A percentile compares a stretch with the other conserved stretches of the same genome.
Conservation (phyloP, 169 alveolate genomes). For the Cryptosporidium ubiquitum region DNA sequence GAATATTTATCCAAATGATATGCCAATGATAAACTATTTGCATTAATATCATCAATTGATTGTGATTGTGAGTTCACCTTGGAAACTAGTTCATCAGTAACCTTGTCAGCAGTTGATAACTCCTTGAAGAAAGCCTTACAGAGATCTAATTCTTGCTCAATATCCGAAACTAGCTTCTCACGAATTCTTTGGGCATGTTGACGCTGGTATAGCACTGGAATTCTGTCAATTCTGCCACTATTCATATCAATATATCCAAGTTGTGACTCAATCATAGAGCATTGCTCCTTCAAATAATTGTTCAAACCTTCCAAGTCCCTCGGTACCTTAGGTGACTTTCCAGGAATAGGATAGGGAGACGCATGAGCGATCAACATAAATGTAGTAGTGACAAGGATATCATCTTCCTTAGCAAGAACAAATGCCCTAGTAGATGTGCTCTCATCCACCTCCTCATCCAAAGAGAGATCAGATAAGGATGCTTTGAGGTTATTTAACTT, state of each 20-base stretch:
- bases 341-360: slow-evolving; percentile 55
- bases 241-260: not conserved
- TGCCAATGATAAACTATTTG: slow-evolving; percentile 13
- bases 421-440: slow-evolving; percentile 13
- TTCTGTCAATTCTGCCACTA: slow-evolving; percentile 22
- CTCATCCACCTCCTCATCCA: slow-evolving; percentile 5
- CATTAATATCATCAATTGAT: not conserved
- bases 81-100: not conserved
- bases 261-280: slow-evolving; percentile 4
- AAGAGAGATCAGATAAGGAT: slow-evolving; percentile 3
- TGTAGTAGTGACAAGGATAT: slow-evolving; percentile 12
- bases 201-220: slow-evolving; percentile 21
- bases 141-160: not conserved
- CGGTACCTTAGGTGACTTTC: slow-evolving; percentile 25
- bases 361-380: slow-evolving; percentile 61
- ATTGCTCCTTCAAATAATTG: not conserved
- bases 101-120: not conserved
- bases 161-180: not conserved
- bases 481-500: not conserved
- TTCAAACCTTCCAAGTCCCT: not conserved
- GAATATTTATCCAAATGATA: slow-evolving; percentile 54
- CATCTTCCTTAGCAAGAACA: slow-evolving; percentile 55
- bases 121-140: not conserved
- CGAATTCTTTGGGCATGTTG: slow-evolving; percentile 22
- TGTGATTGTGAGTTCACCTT: slow-evolving; percentile 2